Conservation (phyloP, 495 filamentous ascomycete genomes). For the Daldinia grandis region DNA sequence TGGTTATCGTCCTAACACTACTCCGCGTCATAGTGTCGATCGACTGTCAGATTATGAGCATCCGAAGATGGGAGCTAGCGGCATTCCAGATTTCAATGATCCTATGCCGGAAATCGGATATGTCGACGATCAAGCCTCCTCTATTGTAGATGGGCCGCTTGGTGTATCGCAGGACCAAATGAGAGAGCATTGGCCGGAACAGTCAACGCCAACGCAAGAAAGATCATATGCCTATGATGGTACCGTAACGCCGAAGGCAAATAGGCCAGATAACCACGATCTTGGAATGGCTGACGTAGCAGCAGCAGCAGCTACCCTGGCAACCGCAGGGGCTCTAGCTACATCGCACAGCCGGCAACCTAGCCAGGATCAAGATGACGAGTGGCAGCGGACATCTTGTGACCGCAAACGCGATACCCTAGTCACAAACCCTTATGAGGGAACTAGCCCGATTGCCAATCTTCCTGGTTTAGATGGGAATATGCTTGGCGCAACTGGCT, state of each 20-base stretch:
- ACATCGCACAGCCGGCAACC: constrained; percentile 56
- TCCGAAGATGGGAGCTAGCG: constrained; percentile 67
- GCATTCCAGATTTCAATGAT: constrained; percentile 66
- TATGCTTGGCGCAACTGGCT: constrained; percentile 53
- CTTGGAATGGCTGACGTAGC: constrained; percentile 51
- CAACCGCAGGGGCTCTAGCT: constrained; percentile 53
- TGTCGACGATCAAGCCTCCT: constrained; percentile 62
- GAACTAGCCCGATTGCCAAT: constrained; percentile 61
- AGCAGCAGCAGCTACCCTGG: constrained; percentile 53
- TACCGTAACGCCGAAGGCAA: constrained; percentile 47
- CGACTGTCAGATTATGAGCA: constrained; percentile 67
- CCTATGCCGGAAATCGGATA: constrained; percentile 74
- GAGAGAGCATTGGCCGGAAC: constrained; percentile 50
- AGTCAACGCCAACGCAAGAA: constrained; percentile 52
- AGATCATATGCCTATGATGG: constrained; percentile 50
- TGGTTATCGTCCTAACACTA: constrained; percentile 61
- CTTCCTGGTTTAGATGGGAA: constrained; percentile 59
- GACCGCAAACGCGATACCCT: constrained; percentile 65
- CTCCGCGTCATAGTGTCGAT: constrained; percentile 80
- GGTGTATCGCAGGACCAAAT: constrained; percentile 43
- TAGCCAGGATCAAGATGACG: constrained; percentile 61
- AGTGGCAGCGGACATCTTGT: constrained; percentile 63
- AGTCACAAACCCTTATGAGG: constrained; percentile 67
- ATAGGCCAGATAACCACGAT: constrained; percentile 39
- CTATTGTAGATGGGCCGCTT: constrained; percentile 49